Evolutionary conservation across 768 basidiomycete species (phyloP), one percentile per base, ranked within the genome.

Genomic region (Phallus indusiatus): DNA sequence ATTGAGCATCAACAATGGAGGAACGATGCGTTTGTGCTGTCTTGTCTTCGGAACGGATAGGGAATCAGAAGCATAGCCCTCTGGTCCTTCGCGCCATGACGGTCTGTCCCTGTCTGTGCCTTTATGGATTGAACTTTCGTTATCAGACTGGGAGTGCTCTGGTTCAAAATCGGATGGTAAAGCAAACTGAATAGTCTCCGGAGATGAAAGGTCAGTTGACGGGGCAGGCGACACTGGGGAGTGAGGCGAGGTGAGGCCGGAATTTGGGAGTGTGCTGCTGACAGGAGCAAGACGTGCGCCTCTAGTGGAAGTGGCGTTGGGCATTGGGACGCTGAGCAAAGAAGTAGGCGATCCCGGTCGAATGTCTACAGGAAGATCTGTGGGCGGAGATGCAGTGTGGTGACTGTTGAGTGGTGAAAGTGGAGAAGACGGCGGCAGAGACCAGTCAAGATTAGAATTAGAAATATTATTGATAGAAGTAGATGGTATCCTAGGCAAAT

Each of bases 321-420:
- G 42, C 42, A 42, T 42, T 42, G 42, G 42, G n/a, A 42, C 42
- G 12, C 42, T 10, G n/a, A 42, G 42, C 42, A 42, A 42, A 12
- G 42, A 42, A 11, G 42, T 42, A 42, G 42, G 42, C n/a, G 9
- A 42, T 12, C 42, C 42, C n/a, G 42, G 42, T 5, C 42, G 42
- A 42, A 58, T 28, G 21, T 58, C 47, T n/a, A 52, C 47, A 5
- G 56, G 56, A 33, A 58, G 56, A 34, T 49, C 56, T 51, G 24
- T n/a, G 8, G 47, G 56, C 9, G 56, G 56, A 12, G 47, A n/a
- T 12, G 56, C 47, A 24, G 49, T 50, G 47, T 52, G 56, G 5
- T 52, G 56, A 18, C 18, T 20, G 28, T 50, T 52, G n/a, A 24
- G 35, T 50, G 47, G 48, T 21, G 56, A 16, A 22, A 58, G 53